Percentiles rank a stretch among this genome's conserved stretches.
phyloP scores from a whole-genome alignment of 2,329 filamentous ascomycete species.

The Colletotrichum nymphaeae region DNA sequence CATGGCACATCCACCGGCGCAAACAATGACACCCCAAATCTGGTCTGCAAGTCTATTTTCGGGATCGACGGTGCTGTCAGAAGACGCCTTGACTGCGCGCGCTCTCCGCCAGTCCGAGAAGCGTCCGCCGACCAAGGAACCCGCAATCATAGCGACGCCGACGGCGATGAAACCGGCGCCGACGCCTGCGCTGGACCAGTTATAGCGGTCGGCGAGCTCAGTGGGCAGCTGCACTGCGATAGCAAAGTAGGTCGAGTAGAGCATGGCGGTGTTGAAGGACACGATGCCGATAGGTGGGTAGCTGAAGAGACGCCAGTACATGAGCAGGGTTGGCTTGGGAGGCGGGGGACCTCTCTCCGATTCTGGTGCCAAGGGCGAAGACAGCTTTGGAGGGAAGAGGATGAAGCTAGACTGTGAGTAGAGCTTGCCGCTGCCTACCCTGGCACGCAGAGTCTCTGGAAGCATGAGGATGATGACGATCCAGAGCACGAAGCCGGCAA shows the following conservation, averaged over 20 bases:
- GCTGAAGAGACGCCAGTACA: conserved; percentile 44
- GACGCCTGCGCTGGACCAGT: conserved; percentile 46
- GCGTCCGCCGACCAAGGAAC: conserved; percentile 50
- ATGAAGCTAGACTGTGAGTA: conserved; percentile 38
- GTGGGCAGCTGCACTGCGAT: conserved; percentile 45
- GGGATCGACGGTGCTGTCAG: conserved; percentile 42
- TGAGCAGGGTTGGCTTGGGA: conserved; percentile 42
- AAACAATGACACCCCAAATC: conserved; percentile 51
- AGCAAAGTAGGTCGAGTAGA: conserved; percentile 47
- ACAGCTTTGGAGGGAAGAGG: conserved; percentile 38
- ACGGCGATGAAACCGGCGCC: conserved; percentile 49
- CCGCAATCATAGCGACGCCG: conserved; percentile 40
- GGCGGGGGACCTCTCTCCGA: conserved; percentile 41
- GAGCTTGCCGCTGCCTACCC: conserved; percentile 54
- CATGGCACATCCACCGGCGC: conserved; percentile 50
- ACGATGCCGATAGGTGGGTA: conserved; percentile 48
- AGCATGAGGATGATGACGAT: conserved; percentile 48
- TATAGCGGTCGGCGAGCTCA: conserved; percentile 45
- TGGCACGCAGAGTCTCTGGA: conserved; percentile 56
- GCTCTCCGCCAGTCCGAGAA: conserved; percentile 50
- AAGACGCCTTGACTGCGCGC: conserved; percentile 28
- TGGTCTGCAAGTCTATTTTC: conserved; percentile 53
- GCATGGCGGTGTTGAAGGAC: conserved; percentile 46
- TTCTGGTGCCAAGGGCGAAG: conserved; percentile 40
- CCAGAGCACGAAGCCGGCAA: conserved; percentile 44